Percentiles rank a stretch among this genome's conserved stretches.
Conservation (phyloP, 177 flowering plant genomes). For the Vitis hybrid region DNA sequence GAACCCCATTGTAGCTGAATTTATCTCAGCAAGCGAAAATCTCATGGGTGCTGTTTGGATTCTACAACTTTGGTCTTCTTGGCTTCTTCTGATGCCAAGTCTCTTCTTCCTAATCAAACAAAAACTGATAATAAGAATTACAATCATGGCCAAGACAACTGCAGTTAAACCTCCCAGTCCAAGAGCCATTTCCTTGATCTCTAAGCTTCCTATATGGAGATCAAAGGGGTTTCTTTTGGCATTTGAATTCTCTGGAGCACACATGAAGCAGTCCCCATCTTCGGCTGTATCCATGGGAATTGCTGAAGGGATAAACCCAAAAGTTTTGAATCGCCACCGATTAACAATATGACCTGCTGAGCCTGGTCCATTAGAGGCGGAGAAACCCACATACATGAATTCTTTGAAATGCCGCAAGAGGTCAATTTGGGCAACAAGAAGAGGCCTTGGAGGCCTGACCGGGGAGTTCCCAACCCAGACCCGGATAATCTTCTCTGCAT, state of each 20-base stretch:
- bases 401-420: slow-evolving; percentile 48
- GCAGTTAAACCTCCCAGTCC: slow-evolving; percentile 43
- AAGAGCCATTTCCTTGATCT: slow-evolving; percentile 18
- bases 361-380: slow-evolving; percentile 66
- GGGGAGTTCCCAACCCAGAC: slow-evolving; percentile 49
- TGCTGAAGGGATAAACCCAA: slow-evolving; percentile 18
- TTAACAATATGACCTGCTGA: slow-evolving; percentile 41
- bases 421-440: slow-evolving; percentile 48
- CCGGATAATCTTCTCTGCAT: slow-evolving; percentile 38
- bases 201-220: slow-evolving; percentile 1
- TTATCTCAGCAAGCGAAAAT: slow-evolving; percentile 54
- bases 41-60: slow-evolving; percentile 32
- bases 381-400: slow-evolving; percentile 80
- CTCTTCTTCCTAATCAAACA: slow-evolving; percentile 24
- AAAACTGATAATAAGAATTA: slow-evolving; percentile 13
- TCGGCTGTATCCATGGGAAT: slow-evolving; percentile 20
- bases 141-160: slow-evolving; percentile 14
- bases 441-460: slow-evolving; percentile 42
- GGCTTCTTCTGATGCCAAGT: neutral
- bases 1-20: slow-evolving; percentile 64
- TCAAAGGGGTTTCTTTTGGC: neutral
- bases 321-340: slow-evolving; percentile 54
- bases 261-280: slow-evolving; percentile 49
- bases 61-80: slow-evolving; percentile 11
- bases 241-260: slow-evolving; percentile 30